Evolutionary conservation across 148 eudicot species (phyloP).

Genomic region (Euryodendron excelsum): DNA sequence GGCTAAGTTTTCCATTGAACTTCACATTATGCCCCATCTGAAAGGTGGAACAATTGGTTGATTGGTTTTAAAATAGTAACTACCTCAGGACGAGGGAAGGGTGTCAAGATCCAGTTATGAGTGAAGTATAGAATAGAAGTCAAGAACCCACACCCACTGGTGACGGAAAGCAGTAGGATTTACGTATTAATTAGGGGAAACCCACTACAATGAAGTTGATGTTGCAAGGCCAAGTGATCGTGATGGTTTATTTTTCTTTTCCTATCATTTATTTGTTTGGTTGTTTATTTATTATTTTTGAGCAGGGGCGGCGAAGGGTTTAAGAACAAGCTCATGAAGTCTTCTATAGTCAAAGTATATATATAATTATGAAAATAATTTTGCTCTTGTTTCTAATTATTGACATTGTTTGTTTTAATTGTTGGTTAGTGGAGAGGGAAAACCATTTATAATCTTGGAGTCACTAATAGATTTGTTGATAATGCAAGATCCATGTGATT

Average conservation of each 20-base stretch:
- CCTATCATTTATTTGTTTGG: neutral
- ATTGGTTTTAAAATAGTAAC: neutral
- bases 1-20: neutral
- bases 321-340: neutral
- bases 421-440: neutral
- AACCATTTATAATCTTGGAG: neutral
- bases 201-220: neutral
- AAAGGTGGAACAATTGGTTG: neutral
- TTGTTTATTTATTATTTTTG: neutral
- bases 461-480: neutral
- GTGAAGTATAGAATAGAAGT: neutral
- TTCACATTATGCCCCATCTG: neutral
- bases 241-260: neutral
- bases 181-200: neutral
- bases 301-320: neutral
- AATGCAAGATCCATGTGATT: neutral
- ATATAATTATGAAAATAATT: neutral
- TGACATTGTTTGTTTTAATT: neutral
- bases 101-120: neutral
- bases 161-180: conserved; percentile 2
- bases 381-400: neutral
- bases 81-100: neutral
- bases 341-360: neutral
- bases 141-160: neutral
- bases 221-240: neutral